phyloP scores from a whole-genome alignment of 2,329 filamentous ascomycete species.

The Emergomyces africanus region DNA sequence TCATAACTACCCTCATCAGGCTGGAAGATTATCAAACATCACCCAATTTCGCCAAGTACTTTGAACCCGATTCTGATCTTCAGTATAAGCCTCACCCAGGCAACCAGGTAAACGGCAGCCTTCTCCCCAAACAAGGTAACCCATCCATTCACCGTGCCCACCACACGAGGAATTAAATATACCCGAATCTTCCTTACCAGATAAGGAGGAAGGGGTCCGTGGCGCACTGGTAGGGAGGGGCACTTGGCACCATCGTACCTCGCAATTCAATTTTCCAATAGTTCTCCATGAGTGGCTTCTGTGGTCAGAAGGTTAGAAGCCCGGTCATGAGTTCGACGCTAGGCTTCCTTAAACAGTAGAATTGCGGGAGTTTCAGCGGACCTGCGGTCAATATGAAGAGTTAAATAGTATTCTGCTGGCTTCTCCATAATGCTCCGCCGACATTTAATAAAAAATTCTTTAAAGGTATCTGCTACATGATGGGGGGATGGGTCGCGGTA shows the following conservation, averaged over 20 bases:
- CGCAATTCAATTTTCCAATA: not conserved
- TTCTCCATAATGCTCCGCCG: not conserved
- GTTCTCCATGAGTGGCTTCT: not conserved
- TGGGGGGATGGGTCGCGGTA: not conserved
- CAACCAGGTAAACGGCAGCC: not conserved
- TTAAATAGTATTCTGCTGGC: not conserved
- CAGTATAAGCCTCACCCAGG: not conserved
- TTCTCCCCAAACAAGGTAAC: not conserved
- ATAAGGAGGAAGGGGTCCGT: not conserved
- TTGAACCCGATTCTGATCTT: not conserved
- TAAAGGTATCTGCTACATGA: not conserved
- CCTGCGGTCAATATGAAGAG: not conserved
- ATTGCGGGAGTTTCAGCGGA: not conserved
- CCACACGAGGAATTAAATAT: not conserved
- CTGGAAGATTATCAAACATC: too few relatives aligned
- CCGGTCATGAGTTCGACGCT: not conserved
- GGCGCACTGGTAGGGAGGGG: too few relatives aligned
- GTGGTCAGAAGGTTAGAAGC: not conserved
- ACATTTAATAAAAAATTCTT: not conserved
- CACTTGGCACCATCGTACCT: not conserved
- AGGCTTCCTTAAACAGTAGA: not conserved
- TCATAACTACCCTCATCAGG: too few relatives aligned
- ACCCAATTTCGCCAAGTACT: not conserved
- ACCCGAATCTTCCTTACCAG: not conserved
- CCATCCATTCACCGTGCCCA: not conserved